phyloP scores from a whole-genome alignment of 306 rosid genomes.

The Echinosophora koreensis region DNA sequence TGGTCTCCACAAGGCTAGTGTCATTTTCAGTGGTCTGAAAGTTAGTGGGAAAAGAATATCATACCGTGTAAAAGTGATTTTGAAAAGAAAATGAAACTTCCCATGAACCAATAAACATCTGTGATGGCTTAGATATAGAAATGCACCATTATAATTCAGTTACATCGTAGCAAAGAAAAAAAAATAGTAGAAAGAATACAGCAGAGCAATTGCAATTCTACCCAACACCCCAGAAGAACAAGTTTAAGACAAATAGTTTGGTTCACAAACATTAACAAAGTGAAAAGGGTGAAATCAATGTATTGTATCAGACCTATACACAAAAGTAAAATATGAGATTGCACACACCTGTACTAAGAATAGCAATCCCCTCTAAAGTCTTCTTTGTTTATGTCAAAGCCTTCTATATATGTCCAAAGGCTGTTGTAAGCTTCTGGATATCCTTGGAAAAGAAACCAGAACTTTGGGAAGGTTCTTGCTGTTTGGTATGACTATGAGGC shows the following conservation, averaged over 20 bases:
- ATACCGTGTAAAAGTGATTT: slow-evolving; percentile 33
- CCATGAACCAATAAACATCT: slow-evolving; percentile 45
- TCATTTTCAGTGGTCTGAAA: slow-evolving; percentile 41
- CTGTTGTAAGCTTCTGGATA: slow-evolving; percentile 63
- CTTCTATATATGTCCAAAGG: slow-evolving; percentile 59
- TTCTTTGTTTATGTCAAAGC: slow-evolving; percentile 12
- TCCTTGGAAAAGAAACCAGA: slow-evolving; percentile 53
- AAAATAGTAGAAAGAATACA: slow-evolving; percentile 46
- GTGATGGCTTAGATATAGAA: slow-evolving; percentile 48
- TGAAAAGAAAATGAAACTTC: slow-evolving; percentile 41
- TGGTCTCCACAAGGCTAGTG: slow-evolving; percentile 28
- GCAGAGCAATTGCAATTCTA: slow-evolving; percentile 51
- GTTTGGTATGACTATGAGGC: slow-evolving; percentile 50
- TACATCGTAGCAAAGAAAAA: slow-evolving; percentile 45
- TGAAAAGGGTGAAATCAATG: slow-evolving; percentile 47
- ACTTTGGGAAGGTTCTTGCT: slow-evolving; percentile 44
- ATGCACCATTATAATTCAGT: slow-evolving; percentile 39
- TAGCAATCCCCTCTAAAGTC: slow-evolving; percentile 36
- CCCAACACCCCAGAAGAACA: slow-evolving; percentile 56
- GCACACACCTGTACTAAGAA: slow-evolving; percentile 57
- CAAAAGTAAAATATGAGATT: slow-evolving; percentile 55
- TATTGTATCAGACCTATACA: slow-evolving; percentile 58
- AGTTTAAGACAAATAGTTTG: slow-evolving; percentile 44
- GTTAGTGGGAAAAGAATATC: slow-evolving; percentile 35
- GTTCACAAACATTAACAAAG: slow-evolving; percentile 56